A percentile compares a stretch with the other conserved stretches of the same genome.
Evolutionary conservation across 176 grass and related monocot genomes (phyloP).

Genomic region (Carex littledalei): DNA sequence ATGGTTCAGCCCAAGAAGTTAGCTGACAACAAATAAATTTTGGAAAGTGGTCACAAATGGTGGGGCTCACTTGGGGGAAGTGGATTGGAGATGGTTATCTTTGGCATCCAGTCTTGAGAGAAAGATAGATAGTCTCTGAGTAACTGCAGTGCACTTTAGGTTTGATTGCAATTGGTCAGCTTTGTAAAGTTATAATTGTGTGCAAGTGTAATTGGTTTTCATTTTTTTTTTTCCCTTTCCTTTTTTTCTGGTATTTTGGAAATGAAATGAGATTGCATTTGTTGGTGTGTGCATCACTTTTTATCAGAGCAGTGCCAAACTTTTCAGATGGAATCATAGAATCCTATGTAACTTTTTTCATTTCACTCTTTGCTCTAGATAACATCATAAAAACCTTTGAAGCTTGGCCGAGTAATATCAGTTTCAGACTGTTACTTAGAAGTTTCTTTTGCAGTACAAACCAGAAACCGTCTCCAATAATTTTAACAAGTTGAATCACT

Average conservation of each 20-base stretch:
- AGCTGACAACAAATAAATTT: conserved; percentile 10
- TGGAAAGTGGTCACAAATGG: conserved; percentile 6
- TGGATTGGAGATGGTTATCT: conserved; percentile 19
- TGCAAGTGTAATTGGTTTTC: conserved; percentile 17
- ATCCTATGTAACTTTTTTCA: conserved; percentile 9
- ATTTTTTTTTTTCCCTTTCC: neutral
- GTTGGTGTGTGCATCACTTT: neutral
- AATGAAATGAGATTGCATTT: conserved; percentile 27
- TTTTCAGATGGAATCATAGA: conserved; percentile 24
- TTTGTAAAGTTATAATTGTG: conserved; percentile 25
- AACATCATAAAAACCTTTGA: conserved; percentile 1
- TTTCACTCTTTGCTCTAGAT: conserved; percentile 10
- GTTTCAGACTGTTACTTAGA: conserved; percentile 15
- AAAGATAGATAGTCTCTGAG: neutral
- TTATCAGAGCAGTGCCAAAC: conserved; percentile 14
- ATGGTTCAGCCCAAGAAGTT: neutral
- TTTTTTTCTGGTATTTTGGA: neutral
- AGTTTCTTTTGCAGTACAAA: neutral
- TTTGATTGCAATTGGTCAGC: conserved; percentile 19
- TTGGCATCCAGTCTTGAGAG: neutral
- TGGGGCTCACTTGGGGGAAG: neutral
- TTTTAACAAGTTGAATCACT: neutral
- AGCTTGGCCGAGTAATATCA: neutral
- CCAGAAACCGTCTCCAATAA: neutral
- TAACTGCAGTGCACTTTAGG: conserved; percentile 20